phyloP scores from a whole-genome alignment of 1,284 basidiomycete genomes.

The Melampsora larici-populina region DNA sequence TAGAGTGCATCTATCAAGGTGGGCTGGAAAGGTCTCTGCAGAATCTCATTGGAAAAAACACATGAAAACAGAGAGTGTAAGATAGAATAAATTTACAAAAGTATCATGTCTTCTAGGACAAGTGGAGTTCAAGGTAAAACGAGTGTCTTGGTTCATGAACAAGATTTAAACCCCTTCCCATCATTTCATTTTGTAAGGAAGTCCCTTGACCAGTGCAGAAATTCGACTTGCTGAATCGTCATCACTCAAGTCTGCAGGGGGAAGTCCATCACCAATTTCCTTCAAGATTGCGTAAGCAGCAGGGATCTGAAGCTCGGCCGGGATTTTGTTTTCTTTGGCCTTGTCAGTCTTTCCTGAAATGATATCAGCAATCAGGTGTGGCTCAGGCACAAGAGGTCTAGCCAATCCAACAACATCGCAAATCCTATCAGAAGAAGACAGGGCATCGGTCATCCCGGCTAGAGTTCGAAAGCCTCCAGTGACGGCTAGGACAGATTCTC shows the following conservation, averaged over 20 bases:
- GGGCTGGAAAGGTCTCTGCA: too few species aligned
- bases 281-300: constrained; percentile 10
- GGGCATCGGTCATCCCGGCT: constrained; percentile 56
- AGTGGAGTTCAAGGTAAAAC: too few species aligned
- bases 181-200: too few species aligned
- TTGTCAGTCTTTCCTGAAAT: constrained; percentile 53
- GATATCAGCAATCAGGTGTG: constrained; percentile 56
- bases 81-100: too few species aligned
- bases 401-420: constrained; percentile 57
- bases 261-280: constrained; percentile 5
- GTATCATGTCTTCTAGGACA: too few species aligned
- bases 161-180: too few species aligned
- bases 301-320: constrained; percentile 1
- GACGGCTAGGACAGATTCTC: constrained; percentile 55
- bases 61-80: too few species aligned
- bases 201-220: too few species aligned
- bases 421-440: constrained; percentile 41
- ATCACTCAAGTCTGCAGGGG: not conserved
- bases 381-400: constrained; percentile 58
- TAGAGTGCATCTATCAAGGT: too few species aligned
- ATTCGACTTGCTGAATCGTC: not conserved
- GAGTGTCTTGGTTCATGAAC: too few species aligned
- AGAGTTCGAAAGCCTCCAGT: constrained; percentile 60
- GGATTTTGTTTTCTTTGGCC: constrained; percentile 47
- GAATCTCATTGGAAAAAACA: too few species aligned